phyloP scores from a whole-genome alignment of 2,329 filamentous ascomycete genomes.

The Pseudogymnoascus sp. region DNA sequence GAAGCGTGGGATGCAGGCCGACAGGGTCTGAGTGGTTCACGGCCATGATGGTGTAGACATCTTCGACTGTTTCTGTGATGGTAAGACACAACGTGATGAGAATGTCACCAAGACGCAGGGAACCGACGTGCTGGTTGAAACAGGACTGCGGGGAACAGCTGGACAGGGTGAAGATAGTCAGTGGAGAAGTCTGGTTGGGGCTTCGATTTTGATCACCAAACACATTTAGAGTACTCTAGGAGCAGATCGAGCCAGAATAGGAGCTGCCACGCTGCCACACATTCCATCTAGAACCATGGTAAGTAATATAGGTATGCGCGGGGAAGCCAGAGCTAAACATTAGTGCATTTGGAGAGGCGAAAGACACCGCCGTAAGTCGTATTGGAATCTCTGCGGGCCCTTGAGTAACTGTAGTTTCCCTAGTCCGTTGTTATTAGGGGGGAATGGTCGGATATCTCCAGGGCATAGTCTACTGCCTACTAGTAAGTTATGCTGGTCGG shows the following conservation, averaged over 20 bases:
- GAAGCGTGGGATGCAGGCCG: not conserved
- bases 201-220: not conserved
- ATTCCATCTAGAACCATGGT: not conserved
- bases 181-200: not conserved
- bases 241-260: not conserved
- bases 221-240: not conserved
- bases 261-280: not conserved
- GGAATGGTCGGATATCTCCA: not conserved
- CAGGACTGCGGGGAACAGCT: not conserved
- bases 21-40: not conserved
- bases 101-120: not conserved
- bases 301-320: not conserved
- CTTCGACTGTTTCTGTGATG: not conserved
- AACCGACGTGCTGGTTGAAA: not conserved
- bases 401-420: not conserved
- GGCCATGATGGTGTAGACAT: not conserved
- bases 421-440: not conserved
- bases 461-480: not conserved
- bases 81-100: constrained; percentile 1
- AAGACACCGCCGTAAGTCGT: not conserved
- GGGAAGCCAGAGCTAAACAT: not conserved
- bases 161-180: not conserved
- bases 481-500: not conserved
- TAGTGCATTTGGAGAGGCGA: not conserved
- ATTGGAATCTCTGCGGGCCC: not conserved